Base-by-base conservation (phyloP, 176 grass and related monocot species). In the Hyparrhenia diplandra region DNA sequence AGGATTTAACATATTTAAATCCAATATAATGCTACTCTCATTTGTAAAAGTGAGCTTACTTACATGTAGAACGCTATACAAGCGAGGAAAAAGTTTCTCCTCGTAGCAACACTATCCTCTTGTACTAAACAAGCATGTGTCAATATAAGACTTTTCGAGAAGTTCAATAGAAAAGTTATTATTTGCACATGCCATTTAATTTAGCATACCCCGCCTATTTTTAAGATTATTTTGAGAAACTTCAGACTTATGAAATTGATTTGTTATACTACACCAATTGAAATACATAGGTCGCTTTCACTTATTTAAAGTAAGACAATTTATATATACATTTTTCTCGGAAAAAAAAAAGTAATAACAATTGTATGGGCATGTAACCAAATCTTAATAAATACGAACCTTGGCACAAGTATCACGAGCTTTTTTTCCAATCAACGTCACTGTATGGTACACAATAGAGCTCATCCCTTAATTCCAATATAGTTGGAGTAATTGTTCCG, bases 341-440 rank as follows among this genome's bases (percentile, higher is more conserved):
- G 6, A 36, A 39, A 39, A 29, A 0, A 2, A 27, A 60, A 60
- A 45, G n/a, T 16, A 35, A 45, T 54, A 77, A 63, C 0, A 10
- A 4, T 29, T 34, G 6, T 20, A 46, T 40, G 10, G 20, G n/a
- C 17, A 62, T 8, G 5, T 23, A 71, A 9, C 1, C 17, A 20
- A 39, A 11, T 46, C 16, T 58, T 59, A 39, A 24, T 40, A 65
- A 36, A 37, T 43, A 79, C 59, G 1, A 78, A 95, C 93, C 87
- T 95, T 95, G 5, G 90, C 93, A 84, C 93, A 90, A 21, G 70
- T 82, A 69, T 82, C 75, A 47, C 93, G 90, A 88, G 93, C 90
- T n/a, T 69, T 75, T 78, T 0, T 84, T 82, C 90, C 87, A 95
- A 70, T 92, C 80, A 73, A 95, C 62, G 29, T 80, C 77, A 30